Percentiles rank a stretch among this genome's conserved stretches.
phyloP scores from a whole-genome alignment of 2,329 filamentous ascomycete species.

The Metarhizium guizhouense region DNA sequence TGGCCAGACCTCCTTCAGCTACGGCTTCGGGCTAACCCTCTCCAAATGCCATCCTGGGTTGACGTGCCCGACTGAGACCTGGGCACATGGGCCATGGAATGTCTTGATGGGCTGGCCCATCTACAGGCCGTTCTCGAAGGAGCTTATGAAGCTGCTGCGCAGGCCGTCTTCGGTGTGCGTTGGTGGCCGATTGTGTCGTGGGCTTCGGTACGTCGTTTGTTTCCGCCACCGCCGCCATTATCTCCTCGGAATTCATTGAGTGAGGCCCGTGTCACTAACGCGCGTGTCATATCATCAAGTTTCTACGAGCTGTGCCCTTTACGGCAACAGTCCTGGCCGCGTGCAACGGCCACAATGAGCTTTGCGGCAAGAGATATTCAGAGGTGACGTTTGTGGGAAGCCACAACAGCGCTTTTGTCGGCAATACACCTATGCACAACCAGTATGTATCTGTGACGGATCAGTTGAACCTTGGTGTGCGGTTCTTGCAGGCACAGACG shows the following conservation, averaged over 20 bases:
- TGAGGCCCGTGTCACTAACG: not conserved
- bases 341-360: constrained; percentile 50
- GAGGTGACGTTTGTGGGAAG: constrained; percentile 53
- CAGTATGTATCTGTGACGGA: constrained; percentile 49
- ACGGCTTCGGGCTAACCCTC: not conserved
- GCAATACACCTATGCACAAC: constrained; percentile 43
- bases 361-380: constrained; percentile 49
- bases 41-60: not conserved
- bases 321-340: constrained; percentile 14
- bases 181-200: constrained; percentile 3
- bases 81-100: constrained; percentile 9
- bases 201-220: constrained; percentile 2
- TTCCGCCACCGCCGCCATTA: not conserved
- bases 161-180: constrained; percentile 1
- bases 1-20: not conserved
- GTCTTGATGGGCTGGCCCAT: constrained; percentile 7
- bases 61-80: not conserved
- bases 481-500: constrained; percentile 56
- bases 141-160: not conserved
- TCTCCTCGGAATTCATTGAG: not conserved
- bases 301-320: constrained; percentile 11
- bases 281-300: constrained; percentile 8
- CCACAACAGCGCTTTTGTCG: constrained; percentile 58
- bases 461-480: constrained; percentile 53
- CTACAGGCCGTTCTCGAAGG: constrained; percentile 1